These are phyloP conservation scores for Volvox reticuliferus DNA, from an alignment of 139 green algal genomes.

Conservation along the genomic window DNA sequence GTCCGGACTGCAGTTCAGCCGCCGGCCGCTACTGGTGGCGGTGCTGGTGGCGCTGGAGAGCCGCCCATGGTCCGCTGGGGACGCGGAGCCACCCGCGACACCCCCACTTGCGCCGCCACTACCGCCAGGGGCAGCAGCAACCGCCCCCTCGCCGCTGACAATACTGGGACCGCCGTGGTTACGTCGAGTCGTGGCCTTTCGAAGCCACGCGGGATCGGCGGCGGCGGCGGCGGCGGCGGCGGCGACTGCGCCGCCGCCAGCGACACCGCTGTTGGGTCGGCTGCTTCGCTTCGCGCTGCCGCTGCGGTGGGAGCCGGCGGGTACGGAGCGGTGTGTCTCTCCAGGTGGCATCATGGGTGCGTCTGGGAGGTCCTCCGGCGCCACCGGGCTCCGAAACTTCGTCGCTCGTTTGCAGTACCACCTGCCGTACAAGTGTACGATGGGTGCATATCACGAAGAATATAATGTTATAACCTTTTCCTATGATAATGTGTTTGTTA, in stretches of 20 bases:
- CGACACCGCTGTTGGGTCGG: background rate
- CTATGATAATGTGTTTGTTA: no score
- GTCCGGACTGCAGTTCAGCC: conserved; percentile 14
- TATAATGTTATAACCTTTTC: no score
- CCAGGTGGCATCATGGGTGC: conserved; percentile 20
- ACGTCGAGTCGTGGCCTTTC: background rate
- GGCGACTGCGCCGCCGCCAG: background rate
- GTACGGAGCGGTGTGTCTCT: background rate
- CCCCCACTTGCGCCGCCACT: background rate
- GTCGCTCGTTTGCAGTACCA: conserved; percentile 48
- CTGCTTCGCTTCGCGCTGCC: background rate
- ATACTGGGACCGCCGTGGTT: background rate
- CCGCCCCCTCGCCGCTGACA: background rate
- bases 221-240: background rate
- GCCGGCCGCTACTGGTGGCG: conserved; percentile 11
- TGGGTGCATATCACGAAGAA: no score
- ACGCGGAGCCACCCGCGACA: background rate
- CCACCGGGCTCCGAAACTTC: background rate
- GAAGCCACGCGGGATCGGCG: background rate
- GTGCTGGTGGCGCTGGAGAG: no score
- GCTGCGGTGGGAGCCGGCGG: background rate
- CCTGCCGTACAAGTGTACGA: conserved; percentile 15
- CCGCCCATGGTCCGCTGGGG: no score
- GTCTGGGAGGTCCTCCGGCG: conserved; percentile 5
- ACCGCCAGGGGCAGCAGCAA: background rate